These are phyloP conservation scores for Tulasnella sp. DNA, from an alignment of 768 basidiomycete genomes.

Conservation along the genomic window DNA sequence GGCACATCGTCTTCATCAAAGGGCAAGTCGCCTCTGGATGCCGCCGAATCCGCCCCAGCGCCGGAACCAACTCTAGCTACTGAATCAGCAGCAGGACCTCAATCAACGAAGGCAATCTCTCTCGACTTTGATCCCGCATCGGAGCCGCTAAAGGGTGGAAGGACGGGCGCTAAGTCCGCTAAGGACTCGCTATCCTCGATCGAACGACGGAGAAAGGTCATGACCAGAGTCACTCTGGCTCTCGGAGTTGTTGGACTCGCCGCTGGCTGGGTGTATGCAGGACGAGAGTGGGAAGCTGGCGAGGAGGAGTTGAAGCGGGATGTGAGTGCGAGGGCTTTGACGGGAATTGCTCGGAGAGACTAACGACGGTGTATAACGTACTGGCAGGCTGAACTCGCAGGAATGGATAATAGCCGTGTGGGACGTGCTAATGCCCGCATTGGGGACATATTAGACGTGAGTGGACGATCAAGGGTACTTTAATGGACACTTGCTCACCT, in stretches of 20 bases:
- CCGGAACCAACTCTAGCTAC: neutral
- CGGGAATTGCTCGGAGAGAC: constrained; percentile 31
- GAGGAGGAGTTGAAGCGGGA: constrained; percentile 63
- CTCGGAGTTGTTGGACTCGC: constrained; percentile 56
- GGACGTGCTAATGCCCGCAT: constrained; percentile 30
- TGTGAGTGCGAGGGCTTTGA: constrained; percentile 45
- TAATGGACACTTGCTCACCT: neutral
- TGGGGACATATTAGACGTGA: constrained; percentile 36
- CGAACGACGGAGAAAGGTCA: constrained; percentile 61
- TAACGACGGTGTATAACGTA: constrained; percentile 28
- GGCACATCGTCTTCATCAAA: neutral
- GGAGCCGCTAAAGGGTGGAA: constrained; percentile 29
- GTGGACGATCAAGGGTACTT: neutral
- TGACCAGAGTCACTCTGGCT: constrained; percentile 54
- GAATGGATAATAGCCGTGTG: constrained; percentile 24
- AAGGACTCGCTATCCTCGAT: constrained; percentile 74
- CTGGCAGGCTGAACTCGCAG: neutral
- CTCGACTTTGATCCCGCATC: constrained; percentile 30
- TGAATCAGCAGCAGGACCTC: neutral
- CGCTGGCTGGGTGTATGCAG: constrained; percentile 60
- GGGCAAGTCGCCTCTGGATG: neutral
- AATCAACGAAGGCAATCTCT: constrained; percentile 1
- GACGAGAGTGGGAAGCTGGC: constrained; percentile 71
- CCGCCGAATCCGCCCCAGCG: neutral
- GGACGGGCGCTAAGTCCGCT: constrained; percentile 74